Conservation (phyloP, 2,329 filamentous ascomycete species). For the Xylaria polymorpha region DNA sequence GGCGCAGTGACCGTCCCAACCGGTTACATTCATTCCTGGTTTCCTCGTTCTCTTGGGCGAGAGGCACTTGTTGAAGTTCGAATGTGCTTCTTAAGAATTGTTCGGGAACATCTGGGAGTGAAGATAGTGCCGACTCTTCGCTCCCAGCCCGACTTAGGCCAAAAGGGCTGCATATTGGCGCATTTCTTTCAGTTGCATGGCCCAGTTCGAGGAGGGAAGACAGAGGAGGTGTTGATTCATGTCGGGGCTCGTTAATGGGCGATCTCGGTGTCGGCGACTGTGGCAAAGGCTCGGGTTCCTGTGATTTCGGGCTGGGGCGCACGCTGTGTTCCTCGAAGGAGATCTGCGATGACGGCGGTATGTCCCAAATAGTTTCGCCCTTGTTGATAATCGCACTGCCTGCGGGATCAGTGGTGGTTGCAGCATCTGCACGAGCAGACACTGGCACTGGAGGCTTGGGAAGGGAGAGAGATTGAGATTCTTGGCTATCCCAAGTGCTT, state of each 20-base stretch:
- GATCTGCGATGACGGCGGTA: constrained; percentile 47
- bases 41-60: constrained; percentile 15
- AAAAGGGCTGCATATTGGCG: neutral
- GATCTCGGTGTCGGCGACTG: constrained; percentile 6
- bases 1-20: constrained; percentile 62
- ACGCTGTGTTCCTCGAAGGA: constrained; percentile 43
- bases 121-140: constrained; percentile 21
- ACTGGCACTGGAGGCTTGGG: constrained; percentile 35
- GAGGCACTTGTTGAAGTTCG: constrained; percentile 25
- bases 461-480: constrained; percentile 46
- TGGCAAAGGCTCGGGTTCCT: constrained; percentile 41
- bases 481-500: constrained; percentile 53
- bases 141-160: constrained; percentile 2
- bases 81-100: constrained; percentile 31
- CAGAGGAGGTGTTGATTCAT: constrained; percentile 26
- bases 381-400: neutral
- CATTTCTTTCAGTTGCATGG: constrained; percentile 11
- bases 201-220: constrained; percentile 34
- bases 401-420: neutral
- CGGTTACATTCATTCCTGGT: constrained; percentile 23
- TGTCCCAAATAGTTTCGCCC: constrained; percentile 47
- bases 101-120: constrained; percentile 15
- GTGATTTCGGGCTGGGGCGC: constrained; percentile 33
- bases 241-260: constrained; percentile 35
- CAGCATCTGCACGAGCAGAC: constrained; percentile 20